Conservation (phyloP, 2,329 filamentous ascomycete species). For the Cordyceps farinosa region DNA sequence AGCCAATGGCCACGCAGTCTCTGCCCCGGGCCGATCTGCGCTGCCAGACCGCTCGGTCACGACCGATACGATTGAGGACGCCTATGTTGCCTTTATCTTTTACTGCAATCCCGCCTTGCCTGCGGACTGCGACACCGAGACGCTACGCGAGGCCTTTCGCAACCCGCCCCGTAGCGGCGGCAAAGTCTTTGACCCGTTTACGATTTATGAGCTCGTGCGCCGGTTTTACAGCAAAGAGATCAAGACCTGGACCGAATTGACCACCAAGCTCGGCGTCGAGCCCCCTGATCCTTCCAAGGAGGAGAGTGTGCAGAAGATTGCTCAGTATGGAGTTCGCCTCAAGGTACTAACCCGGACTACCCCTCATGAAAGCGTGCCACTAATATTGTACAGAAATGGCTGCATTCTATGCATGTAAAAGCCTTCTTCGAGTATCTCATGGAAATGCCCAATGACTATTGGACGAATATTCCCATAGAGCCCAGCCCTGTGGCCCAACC, state of each 20-base stretch:
- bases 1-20: background rate
- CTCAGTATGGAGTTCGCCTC: slow-evolving; percentile 87
- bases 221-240: slow-evolving; percentile 78
- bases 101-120: slow-evolving; percentile 82
- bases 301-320: slow-evolving; percentile 87
- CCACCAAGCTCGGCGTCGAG: slow-evolving; percentile 82
- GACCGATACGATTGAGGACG: slow-evolving; percentile 70
- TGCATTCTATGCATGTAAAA: slow-evolving; percentile 94
- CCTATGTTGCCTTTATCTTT: slow-evolving; percentile 80
- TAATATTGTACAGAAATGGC: slow-evolving; percentile 67
- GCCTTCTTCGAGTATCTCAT: slow-evolving; percentile 91
- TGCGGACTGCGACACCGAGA: slow-evolving; percentile 63
- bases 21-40: slow-evolving; percentile 22
- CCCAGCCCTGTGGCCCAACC: slow-evolving; percentile 60
- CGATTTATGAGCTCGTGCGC: slow-evolving; percentile 72
- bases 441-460: slow-evolving; percentile 75
- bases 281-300: slow-evolving; percentile 77
- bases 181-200: slow-evolving; percentile 77
- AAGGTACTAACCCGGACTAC: slow-evolving; percentile 56
- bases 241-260: slow-evolving; percentile 89
- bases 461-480: slow-evolving; percentile 66
- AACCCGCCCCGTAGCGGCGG: slow-evolving; percentile 81
- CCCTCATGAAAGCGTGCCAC: slow-evolving; percentile 9
- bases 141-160: slow-evolving; percentile 72
- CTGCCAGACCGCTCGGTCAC: slow-evolving; percentile 68